Base-by-base conservation (phyloP, 116 monocot species). In the Phalaenopsis hybrid region DNA sequence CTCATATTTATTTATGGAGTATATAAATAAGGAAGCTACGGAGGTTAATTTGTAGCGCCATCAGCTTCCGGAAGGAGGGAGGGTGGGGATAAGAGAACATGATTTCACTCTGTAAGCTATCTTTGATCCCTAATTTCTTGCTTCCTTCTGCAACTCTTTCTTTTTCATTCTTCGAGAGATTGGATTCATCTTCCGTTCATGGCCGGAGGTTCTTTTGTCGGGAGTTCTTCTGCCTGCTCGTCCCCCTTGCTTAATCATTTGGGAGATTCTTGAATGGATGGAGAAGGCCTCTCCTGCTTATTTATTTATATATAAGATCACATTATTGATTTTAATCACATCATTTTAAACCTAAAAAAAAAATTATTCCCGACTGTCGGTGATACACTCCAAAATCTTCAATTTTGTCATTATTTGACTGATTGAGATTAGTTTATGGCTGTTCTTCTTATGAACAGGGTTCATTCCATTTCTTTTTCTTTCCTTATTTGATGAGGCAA, bases 401-500 rank as follows among this genome's bases (percentile, higher is more conserved):
- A 7, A 25, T 67, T 9, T 67, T 67, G 67, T 28, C 67, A 25
- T 67, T 28, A 8, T 67, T 67, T 28, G 28, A 67, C 21, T 28
- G 8, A 67, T 67, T 67, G 8, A 15, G 28, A 67, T 67, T 67
- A 23, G 10, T 28, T 67, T 67, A 15, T 55, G 55, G 55, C 55
- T 55, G 16, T 21, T 8, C 51, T 61, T 84, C n/a, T 76, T 18
- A 16, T 33, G 44, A 10, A 61, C 77, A 90, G 87, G 88, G 85
- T 59, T 69, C 61, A 37, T 80, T 44, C 59, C 82, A 61, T 44
- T 86, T 25, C 51, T 86, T 43, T 52, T 86, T 78, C 81, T 87
- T 16, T 44, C 79, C 50, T 58, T 78, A 1, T 77, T 80, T 44
- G 78, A 72, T 8, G 77, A 50, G 25, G 75, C 74, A 46, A 72